Conservation (phyloP, 352 stramenopile genomes). For the Pythium aristosporum region DNA sequence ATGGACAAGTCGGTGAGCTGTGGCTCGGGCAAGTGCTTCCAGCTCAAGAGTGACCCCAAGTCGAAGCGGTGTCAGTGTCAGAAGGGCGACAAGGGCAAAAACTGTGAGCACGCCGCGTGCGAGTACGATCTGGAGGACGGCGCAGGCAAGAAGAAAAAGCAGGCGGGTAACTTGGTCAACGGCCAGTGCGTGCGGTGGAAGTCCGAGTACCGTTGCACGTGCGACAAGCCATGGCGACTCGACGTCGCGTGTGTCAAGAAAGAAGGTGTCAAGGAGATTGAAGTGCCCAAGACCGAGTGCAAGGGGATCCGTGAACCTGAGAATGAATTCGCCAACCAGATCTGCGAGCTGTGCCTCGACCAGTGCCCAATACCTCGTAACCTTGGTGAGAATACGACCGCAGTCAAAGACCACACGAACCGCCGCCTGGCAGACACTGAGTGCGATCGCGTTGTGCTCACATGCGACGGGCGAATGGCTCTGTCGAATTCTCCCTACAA, state of each 20-base stretch:
- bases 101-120: slow-evolving; percentile 8
- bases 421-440: too few species aligned
- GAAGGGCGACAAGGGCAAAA: too few species aligned
- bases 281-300: slow-evolving; percentile 2
- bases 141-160: neutral
- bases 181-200: slow-evolving; percentile 11
- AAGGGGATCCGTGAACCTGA: neutral
- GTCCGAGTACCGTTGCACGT: neutral
- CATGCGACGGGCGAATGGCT: too few species aligned
- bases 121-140: slow-evolving; percentile 9
- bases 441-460: too few species aligned
- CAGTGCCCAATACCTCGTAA: too few species aligned
- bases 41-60: neutral
- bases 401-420: too few species aligned
- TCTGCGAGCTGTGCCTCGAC: neutral
- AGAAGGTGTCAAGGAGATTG: neutral
- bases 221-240: neutral
- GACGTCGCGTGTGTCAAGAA: slow-evolving; percentile 6
- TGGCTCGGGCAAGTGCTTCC: slow-evolving; percentile 8
- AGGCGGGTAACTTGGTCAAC: slow-evolving; percentile 5
- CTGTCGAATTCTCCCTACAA: too few species aligned
- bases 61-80: too few species aligned
- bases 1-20: neutral
- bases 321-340: slow-evolving; percentile 3
- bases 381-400: too few species aligned